phyloP scores from a whole-genome alignment of 148 eudicot genomes.

The Heliosperma pusillum region DNA sequence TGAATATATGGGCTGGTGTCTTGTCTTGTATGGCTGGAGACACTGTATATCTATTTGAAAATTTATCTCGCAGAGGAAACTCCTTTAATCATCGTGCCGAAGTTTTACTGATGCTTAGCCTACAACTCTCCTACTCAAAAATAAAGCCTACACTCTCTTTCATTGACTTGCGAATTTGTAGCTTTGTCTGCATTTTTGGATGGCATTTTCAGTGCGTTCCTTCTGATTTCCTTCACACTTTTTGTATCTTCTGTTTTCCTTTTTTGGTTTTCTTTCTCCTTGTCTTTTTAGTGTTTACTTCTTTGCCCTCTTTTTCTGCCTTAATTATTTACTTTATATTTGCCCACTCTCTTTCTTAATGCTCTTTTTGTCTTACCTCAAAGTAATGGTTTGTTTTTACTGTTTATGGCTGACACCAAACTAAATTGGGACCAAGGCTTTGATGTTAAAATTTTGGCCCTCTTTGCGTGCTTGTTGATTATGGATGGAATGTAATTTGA shows the following conservation, averaged over 20 bases:
- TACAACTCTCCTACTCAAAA: too few species aligned
- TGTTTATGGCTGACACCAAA: background rate
- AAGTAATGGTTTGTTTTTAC: background rate
- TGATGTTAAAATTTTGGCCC: background rate
- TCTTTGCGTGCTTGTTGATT: constrained; percentile 16
- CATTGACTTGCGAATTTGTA: background rate
- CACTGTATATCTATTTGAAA: background rate
- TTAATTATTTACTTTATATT: too few species aligned
- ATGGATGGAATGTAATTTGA: background rate
- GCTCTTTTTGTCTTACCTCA: background rate
- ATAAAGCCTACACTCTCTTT: background rate
- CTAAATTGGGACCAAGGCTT: background rate
- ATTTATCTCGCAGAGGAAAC: background rate
- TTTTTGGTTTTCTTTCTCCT: background rate
- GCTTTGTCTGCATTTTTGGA: background rate
- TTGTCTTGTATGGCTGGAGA: background rate
- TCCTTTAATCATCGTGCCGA: background rate
- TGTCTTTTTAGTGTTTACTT: too few species aligned
- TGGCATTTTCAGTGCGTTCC: background rate
- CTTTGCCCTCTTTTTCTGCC: too few species aligned
- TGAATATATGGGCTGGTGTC: background rate
- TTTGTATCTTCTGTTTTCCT: background rate
- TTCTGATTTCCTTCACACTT: background rate
- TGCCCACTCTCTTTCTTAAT: background rate
- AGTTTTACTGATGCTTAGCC: background rate